These are phyloP conservation scores for Poronia punctata DNA, from an alignment of 495 filamentous ascomycete genomes.

Conservation along the genomic window DNA sequence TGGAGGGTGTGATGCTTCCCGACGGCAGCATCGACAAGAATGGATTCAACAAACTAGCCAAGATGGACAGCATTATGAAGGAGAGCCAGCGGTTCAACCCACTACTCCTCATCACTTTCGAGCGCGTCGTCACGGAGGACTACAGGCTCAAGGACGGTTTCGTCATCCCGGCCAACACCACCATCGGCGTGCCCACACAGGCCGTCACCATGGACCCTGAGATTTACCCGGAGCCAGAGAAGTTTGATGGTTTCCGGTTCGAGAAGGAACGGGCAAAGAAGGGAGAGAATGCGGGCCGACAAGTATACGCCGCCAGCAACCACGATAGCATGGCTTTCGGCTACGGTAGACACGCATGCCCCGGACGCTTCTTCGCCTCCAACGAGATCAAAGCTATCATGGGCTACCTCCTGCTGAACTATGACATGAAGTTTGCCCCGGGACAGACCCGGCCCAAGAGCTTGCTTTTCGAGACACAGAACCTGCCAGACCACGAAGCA, in stretches of 20 bases:
- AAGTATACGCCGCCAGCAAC: conserved; percentile 28
- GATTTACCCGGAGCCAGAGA: conserved; percentile 25
- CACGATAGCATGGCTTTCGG: conserved; percentile 39
- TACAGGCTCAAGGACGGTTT: conserved; percentile 34
- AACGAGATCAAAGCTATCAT: conserved; percentile 40
- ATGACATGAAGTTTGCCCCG: conserved; percentile 35
- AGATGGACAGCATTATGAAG: conserved; percentile 46
- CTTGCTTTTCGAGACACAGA: conserved; percentile 13
- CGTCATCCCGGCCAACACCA: conserved; percentile 25
- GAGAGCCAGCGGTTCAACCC: conserved; percentile 35
- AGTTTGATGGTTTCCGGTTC: conserved; percentile 47
- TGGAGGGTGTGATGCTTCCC: conserved; percentile 20
- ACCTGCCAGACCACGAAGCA: conserved; percentile 9
- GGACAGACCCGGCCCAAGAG: conserved; percentile 26
- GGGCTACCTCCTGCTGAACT: conserved; percentile 30
- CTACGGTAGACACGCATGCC: conserved; percentile 41
- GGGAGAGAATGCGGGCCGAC: conserved; percentile 24
- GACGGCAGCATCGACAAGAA: conserved; percentile 22
- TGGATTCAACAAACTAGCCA: conserved; percentile 25
- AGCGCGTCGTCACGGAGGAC: conserved; percentile 23
- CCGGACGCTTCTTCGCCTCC: conserved; percentile 43
- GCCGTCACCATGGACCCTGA: conserved; percentile 20
- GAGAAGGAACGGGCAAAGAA: conserved; percentile 33
- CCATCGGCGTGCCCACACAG: conserved; percentile 19
- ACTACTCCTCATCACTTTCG: conserved; percentile 25